Evolutionary conservation across 495 filamentous ascomycete genomes (phyloP), one percentile per base, ranked within the genome.

Genomic region (Aspergillus affinis): DNA sequence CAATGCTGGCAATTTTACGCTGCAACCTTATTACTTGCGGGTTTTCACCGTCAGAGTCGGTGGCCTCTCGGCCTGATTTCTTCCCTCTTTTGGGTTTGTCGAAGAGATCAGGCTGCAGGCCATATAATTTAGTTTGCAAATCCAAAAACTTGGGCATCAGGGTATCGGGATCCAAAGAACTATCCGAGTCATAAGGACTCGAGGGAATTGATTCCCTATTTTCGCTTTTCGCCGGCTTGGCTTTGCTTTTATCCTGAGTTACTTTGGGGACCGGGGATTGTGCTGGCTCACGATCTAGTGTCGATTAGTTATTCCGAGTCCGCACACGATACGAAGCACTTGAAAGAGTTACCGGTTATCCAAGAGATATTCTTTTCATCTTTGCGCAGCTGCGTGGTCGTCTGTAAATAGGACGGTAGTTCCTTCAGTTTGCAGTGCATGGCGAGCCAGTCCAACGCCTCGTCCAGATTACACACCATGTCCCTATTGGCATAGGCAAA

Each of bases 401-500:
- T 68, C 59, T 72, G 72, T 9, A 86, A 85, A 72, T 93, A 93
- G 50, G 85, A 84, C 2, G 87, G 86, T 30, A 94, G 81, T 65
- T 93, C 88, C 6, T 84, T 81, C 61, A 77, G 75, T 17, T 81
- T 74, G 65, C 85, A 88, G 63, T 91, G 82, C 61, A 89, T 76
- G 20, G 90, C 90, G 19, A 97, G 77, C 90, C 90, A 96, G 64
- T 96, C 90, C 29, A 97, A 63, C n/a, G 84, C 83, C 69, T 94
- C 91, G 58, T 94, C 88, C 50, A 97, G 74, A 19, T 92, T 92
- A 88, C 91, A 95, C 12, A 90, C 81, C 5, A 78, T 72, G 46
- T 94, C 90, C 60, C 86, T 89, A 62, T 76, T 76, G 32, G 71
- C 62, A 20, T 69, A 70, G 19, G 68, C 59, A 12, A 85, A 76